Evolutionary conservation across 2,329 filamentous ascomycete genomes (phyloP).

Genomic region (Diaporthe citri): DNA sequence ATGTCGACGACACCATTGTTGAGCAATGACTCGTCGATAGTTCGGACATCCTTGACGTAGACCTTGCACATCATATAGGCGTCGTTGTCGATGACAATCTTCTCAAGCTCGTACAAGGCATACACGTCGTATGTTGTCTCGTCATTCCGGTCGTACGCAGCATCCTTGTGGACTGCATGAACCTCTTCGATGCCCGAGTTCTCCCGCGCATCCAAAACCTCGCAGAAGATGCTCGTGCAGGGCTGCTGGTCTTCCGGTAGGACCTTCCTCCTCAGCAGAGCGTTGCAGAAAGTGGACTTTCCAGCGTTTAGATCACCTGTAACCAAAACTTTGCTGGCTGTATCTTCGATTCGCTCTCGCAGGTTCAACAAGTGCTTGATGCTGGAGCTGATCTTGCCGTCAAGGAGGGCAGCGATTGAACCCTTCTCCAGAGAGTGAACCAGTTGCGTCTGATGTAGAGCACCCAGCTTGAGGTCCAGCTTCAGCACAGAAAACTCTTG

Average conservation of each 20-base stretch:
- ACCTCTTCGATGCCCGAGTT: conserved; percentile 95
- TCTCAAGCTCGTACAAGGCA: conserved; percentile 81
- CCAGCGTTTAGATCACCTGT: conserved; percentile 97
- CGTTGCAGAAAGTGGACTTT: conserved; percentile 99
- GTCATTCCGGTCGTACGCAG: conserved; percentile 86
- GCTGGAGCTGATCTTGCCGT: conserved; percentile 94
- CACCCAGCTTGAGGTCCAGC: conserved; percentile 90
- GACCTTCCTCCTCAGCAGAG: conserved; percentile 90
- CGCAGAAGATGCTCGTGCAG: conserved; percentile 98
- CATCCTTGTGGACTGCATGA: conserved; percentile 89
- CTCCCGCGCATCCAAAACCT: conserved; percentile 91
- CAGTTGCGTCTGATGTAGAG: conserved; percentile 87
- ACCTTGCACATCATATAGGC: conserved; percentile 96
- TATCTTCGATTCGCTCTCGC: conserved; percentile 95
- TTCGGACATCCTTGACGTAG: conserved; percentile 90
- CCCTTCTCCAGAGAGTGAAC: conserved; percentile 95
- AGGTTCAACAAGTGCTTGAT: conserved; percentile 90
- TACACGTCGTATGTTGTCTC: conserved; percentile 96
- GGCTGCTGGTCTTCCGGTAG: conserved; percentile 97
- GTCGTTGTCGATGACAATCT: conserved; percentile 89
- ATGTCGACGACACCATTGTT: conserved; percentile 99
- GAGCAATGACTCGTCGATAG: conserved; percentile 91
- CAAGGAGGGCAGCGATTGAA: conserved; percentile 89
- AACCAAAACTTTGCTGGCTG: conserved; percentile 94
- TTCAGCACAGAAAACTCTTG: conserved; percentile 97